Base-by-base conservation (phyloP, 1,284 basidiomycete genomes). In the Rhodotorula sp. region DNA sequence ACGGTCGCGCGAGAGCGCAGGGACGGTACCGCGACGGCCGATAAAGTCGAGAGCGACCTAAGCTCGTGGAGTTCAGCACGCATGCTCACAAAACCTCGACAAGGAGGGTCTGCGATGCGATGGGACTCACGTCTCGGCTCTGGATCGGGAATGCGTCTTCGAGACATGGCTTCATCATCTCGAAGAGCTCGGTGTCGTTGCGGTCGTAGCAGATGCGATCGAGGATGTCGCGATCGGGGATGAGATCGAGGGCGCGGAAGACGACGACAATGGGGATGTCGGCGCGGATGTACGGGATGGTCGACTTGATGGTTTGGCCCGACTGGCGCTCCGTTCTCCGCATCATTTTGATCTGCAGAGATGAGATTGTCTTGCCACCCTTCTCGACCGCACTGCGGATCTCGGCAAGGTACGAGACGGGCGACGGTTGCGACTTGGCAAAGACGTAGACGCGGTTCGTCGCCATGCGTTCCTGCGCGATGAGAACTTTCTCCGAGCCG, bases 391-490 rank as follows among this genome's bases (percentile, higher is more conserved):
- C 94, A 81, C 91, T 94, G 75, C 96, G 90, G 81, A 99, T 97
- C 81, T 99, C 95, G 49, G 95, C 94, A 59, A 98, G 86, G 82
- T 93, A 97, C 74, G 90, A 95, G 79, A 97, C 92, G 13, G 94
- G 92, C 10, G 93, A 94, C 3, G 96, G 96, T 68, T 97, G 91
- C 0, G 92, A 92, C 81, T 99, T 99, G 68, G 94, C 93, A 80
- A 99, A 99, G 68, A 98, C 94, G 81, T 99, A 99, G 77, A 99
- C 96, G 78, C 97, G 94, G 82, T 99, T 99, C 52, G 94, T 95
- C 15, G 96, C 95, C 94, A 99, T 99, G 63, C 96, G 88, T 81
- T 99, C 95, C 80, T 99, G 95, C 0, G 96, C 95, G 81, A 99
- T 99, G 74, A 99, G 85, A 36, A 99, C 95, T 82, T 99, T 99